Evolutionary conservation across 805 yeast genomes (phyloP).

Genomic region (Yarrowia phangngaensis): DNA sequence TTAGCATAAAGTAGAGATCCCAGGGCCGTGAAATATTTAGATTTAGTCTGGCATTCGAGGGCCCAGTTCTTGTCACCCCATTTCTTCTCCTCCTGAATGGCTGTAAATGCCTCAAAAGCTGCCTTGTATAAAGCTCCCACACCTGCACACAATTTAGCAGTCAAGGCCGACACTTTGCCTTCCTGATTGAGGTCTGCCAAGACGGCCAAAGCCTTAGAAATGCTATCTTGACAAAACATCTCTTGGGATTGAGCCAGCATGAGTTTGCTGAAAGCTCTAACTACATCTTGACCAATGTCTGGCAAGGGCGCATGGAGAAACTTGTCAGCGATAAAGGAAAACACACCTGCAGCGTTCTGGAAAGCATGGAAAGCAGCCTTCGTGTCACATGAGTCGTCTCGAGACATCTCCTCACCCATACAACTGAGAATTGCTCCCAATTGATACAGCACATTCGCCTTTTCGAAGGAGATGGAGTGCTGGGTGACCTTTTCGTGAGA

Average conservation of each 20-base stretch:
- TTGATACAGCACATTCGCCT: constrained; percentile 78
- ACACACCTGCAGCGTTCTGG: constrained; percentile 77
- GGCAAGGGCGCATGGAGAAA: constrained; percentile 84
- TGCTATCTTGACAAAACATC: constrained; percentile 47
- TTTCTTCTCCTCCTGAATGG: constrained; percentile 35
- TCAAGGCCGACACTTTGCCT: constrained; percentile 49
- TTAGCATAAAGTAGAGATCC: constrained; percentile 59
- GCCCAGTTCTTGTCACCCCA: constrained; percentile 52
- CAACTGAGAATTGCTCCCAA: constrained; percentile 61
- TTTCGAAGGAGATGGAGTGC: constrained; percentile 79
- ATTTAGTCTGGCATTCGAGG: constrained; percentile 50
- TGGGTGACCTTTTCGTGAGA: constrained; percentile 52
- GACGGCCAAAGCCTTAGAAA: constrained; percentile 42
- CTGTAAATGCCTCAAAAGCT: constrained; percentile 45
- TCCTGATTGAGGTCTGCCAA: constrained; percentile 16
- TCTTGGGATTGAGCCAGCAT: constrained; percentile 90
- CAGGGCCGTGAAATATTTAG: constrained; percentile 53
- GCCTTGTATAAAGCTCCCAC: constrained; percentile 54
- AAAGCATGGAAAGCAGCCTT: constrained; percentile 59
- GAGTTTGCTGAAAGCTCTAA: constrained; percentile 57
- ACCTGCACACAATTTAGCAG: constrained; percentile 70
- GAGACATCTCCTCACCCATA: constrained; percentile 36
- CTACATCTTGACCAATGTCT: constrained; percentile 68
- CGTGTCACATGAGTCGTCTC: constrained; percentile 42
- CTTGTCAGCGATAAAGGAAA: constrained; percentile 65